These are phyloP conservation scores for Zymoseptoria ardabiliae DNA, from an alignment of 2,329 filamentous ascomycete genomes.

Conservation along the genomic window DNA sequence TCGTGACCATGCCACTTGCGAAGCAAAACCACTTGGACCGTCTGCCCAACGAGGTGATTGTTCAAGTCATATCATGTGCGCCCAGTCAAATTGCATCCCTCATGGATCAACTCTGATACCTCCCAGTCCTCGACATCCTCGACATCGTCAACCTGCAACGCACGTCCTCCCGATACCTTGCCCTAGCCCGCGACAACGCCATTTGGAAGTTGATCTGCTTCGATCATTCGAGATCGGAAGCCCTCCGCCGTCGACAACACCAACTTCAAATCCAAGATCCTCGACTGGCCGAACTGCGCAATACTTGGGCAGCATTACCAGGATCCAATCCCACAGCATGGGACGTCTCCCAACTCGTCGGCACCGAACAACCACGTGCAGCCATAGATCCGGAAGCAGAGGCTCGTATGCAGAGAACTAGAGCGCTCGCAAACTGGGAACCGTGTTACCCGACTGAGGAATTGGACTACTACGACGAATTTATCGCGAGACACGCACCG, in stretches of 20 bases:
- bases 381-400: constrained; percentile 12
- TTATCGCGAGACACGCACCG: constrained; percentile 71
- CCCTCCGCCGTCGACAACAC: constrained; percentile 49
- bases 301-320: constrained; percentile 32
- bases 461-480: constrained; percentile 82
- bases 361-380: constrained; percentile 8
- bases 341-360: constrained; percentile 18
- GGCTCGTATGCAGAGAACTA: constrained; percentile 28
- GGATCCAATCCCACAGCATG: constrained; percentile 16
- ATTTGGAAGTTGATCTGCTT: constrained; percentile 75
- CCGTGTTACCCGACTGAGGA: constrained; percentile 64
- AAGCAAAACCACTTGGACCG: constrained; percentile 19
- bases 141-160: constrained; percentile 63
- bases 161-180: constrained; percentile 58
- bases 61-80: constrained; percentile 39
- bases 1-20: constrained; percentile 1
- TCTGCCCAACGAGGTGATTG: constrained; percentile 36
- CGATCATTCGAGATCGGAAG: constrained; percentile 58
- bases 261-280: constrained; percentile 34
- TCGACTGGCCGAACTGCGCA: constrained; percentile 37
- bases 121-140: constrained; percentile 52
- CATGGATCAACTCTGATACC: constrained; percentile 9
- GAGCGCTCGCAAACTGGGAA: constrained; percentile 74
- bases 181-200: constrained; percentile 63
- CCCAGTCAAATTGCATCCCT: neutral